These are phyloP conservation scores for Russula virescens DNA, from an alignment of 768 basidiomycete species.

Conservation along the genomic window DNA sequence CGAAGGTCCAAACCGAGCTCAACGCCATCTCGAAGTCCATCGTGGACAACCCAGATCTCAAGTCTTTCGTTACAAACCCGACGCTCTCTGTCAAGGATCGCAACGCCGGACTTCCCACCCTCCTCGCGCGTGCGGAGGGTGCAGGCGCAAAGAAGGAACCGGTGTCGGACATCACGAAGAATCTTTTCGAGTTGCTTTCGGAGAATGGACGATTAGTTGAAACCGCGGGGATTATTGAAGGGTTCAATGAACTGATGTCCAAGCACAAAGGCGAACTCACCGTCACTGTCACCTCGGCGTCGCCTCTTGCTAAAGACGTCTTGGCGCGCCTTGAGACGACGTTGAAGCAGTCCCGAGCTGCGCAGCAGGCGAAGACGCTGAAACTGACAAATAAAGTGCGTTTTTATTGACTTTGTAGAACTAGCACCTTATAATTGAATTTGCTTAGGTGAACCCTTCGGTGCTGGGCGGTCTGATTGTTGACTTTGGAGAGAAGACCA, in stretches of 20 bases:
- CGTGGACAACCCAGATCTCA: conserved; percentile 56
- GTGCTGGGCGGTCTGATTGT: conserved; percentile 89
- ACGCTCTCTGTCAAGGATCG: conserved; percentile 83
- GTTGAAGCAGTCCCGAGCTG: conserved; percentile 82
- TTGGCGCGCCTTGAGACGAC: conserved; percentile 74
- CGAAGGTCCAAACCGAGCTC: conserved; percentile 83
- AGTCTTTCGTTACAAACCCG: conserved; percentile 79
- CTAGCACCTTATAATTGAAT: conserved; percentile 1
- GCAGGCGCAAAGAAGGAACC: conserved; percentile 60
- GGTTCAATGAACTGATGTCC: conserved; percentile 84
- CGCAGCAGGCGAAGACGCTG: conserved; percentile 79
- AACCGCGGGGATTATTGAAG: conserved; percentile 80
- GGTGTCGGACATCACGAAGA: conserved; percentile 84
- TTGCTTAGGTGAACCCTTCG: conserved; percentile 76
- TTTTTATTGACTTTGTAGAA: neutral
- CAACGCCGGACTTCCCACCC: conserved; percentile 52
- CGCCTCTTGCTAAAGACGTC: conserved; percentile 71
- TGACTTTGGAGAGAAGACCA: conserved; percentile 97
- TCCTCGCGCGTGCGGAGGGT: conserved; percentile 66
- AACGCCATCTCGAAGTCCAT: conserved; percentile 63
- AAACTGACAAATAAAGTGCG: conserved; percentile 89
- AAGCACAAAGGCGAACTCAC: conserved; percentile 91
- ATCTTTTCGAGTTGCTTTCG: conserved; percentile 82
- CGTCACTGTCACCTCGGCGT: conserved; percentile 85
- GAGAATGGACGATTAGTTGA: conserved; percentile 90